phyloP scores from a whole-genome alignment of 1,139 yeast species.

The Nematodospora anomalae region DNA sequence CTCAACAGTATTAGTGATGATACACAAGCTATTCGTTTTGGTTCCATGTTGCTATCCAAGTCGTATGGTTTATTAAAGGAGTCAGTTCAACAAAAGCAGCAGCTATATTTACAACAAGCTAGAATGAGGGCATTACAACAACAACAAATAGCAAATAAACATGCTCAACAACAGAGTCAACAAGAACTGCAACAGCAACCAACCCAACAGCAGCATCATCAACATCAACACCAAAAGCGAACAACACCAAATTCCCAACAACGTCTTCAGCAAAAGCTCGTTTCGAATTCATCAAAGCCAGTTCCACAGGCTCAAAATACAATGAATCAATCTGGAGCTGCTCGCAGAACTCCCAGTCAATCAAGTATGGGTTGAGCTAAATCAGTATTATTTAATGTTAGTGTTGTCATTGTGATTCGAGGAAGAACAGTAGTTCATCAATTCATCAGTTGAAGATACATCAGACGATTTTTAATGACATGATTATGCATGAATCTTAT shows the following conservation, averaged over 20 bases:
- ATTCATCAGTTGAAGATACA: neutral
- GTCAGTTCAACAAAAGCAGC: slow-evolving; percentile 50
- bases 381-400: too few species aligned
- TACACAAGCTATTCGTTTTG: slow-evolving; percentile 87
- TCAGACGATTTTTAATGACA: neutral
- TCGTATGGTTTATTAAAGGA: slow-evolving; percentile 70
- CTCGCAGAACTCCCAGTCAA: neutral
- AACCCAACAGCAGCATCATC: slow-evolving; percentile 33
- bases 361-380: neutral
- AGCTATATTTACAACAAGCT: slow-evolving; percentile 43
- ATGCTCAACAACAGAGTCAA: slow-evolving; percentile 31
- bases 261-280: slow-evolving; percentile 5
- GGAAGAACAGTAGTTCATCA: too few species aligned
- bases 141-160: slow-evolving; percentile 31
- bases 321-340: slow-evolving; percentile 4
- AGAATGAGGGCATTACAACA: slow-evolving; percentile 49
- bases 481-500: neutral
- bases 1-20: slow-evolving; percentile 82
- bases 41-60: slow-evolving; percentile 85
- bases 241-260: slow-evolving; percentile 3
- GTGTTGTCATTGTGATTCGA: too few species aligned
- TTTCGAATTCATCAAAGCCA: slow-evolving; percentile 2
- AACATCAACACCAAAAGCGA: slow-evolving; percentile 6
- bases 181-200: slow-evolving; percentile 28
- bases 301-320: slow-evolving; percentile 7